phyloP scores from a whole-genome alignment of 179 eudicot genomes.

The Carnegiea gigantea region DNA sequence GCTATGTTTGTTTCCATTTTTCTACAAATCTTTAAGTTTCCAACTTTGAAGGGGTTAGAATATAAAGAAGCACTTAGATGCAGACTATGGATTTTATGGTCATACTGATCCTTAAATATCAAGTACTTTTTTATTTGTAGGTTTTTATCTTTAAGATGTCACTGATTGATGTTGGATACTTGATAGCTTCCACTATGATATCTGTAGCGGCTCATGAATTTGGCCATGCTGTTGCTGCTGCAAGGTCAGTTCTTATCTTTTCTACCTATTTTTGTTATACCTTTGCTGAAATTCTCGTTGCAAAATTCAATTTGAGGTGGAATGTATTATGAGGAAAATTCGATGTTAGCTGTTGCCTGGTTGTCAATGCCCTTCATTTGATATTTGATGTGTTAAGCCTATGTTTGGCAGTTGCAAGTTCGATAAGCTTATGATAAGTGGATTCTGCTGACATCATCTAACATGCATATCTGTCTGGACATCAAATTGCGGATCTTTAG shows the following conservation, averaged over 20 bases:
- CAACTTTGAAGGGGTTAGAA: not conserved
- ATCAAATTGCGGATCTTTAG: too few species aligned
- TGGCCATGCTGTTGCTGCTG: slow-evolving; percentile 96
- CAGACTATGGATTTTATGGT: not conserved
- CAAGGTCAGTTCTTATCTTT: slow-evolving; percentile 58
- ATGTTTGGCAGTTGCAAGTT: not conserved
- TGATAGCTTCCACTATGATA: slow-evolving; percentile 58
- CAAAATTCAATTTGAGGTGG: not conserved
- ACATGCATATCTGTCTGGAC: not conserved
- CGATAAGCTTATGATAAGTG: not conserved
- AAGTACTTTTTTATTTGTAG: slow-evolving; percentile 35
- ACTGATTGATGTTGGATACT: slow-evolving; percentile 51
- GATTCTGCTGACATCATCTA: not conserved
- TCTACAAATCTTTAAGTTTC: not conserved
- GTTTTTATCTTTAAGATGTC: slow-evolving; percentile 48
- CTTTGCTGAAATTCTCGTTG: not conserved
- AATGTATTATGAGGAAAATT: not conserved
- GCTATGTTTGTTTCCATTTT: slow-evolving; percentile 23
- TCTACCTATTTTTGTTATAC: slow-evolving; percentile 1
- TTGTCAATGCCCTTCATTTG: not conserved
- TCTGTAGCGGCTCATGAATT: slow-evolving; percentile 78
- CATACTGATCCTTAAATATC: not conserved
- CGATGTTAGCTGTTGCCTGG: not conserved
- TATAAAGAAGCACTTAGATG: slow-evolving; percentile 6
- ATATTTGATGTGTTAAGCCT: not conserved